phyloP scores from a whole-genome alignment of 768 basidiomycete genomes.

The Agaricus sinodeliciosus region DNA sequence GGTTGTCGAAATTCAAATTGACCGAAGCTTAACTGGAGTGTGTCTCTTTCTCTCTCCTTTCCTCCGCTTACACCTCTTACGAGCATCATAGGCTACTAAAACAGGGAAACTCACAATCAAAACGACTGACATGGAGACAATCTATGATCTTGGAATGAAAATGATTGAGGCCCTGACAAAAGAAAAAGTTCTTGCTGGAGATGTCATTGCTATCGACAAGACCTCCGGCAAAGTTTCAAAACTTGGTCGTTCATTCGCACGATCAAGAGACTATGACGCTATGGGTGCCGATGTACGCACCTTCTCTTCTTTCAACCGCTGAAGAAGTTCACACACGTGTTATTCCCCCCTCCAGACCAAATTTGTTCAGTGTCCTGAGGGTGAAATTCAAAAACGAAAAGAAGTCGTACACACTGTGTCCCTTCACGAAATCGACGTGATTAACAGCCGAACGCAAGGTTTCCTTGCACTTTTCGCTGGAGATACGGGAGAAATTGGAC shows the following conservation, averaged over 20 bases:
- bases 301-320: constrained; percentile 7
- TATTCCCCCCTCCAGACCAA: constrained; percentile 60
- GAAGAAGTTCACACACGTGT: constrained; percentile 1
- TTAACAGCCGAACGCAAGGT: constrained; percentile 97
- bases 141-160: constrained; percentile 97
- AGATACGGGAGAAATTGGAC: constrained; percentile 98
- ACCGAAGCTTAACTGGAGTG: constrained; percentile 93
- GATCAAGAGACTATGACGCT: constrained; percentile 96
- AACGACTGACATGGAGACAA: constrained; percentile 99
- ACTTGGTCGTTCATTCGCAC: constrained; percentile 93
- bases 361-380: constrained; percentile 97
- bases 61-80: constrained; percentile 6
- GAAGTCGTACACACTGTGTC: constrained; percentile 97
- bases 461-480: constrained; percentile 94
- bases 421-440: constrained; percentile 97
- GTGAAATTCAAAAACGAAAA: constrained; percentile 96
- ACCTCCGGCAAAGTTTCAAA: constrained; percentile 95
- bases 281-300: constrained; percentile 94
- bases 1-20: constrained; percentile 97
- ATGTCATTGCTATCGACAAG: constrained; percentile 96
- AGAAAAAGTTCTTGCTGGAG: constrained; percentile 93
- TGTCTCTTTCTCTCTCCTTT: constrained; percentile 15
- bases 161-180: constrained; percentile 98
- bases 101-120: constrained; percentile 97
- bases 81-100: constrained; percentile 73